phyloP scores from a whole-genome alignment of 371 early-diverging fungal genomes.

The Funneliformis caledonium region DNA sequence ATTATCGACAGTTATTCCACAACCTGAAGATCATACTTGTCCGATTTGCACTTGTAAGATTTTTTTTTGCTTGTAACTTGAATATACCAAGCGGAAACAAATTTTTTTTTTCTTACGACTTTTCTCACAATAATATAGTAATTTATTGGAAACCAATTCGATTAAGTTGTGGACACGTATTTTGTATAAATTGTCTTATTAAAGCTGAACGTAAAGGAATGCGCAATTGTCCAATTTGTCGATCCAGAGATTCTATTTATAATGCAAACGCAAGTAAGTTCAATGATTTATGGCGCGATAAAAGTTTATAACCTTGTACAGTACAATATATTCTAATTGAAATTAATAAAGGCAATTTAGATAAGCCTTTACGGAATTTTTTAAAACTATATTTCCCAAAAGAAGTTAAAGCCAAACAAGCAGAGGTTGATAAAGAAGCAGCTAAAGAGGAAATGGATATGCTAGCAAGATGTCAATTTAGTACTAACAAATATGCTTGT shows the following conservation, averaged over 20 bases:
- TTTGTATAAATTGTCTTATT: constrained; percentile 77
- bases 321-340: neutral
- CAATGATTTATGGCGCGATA: neutral
- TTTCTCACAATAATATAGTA: constrained; percentile 35
- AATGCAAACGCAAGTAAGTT: constrained; percentile 59
- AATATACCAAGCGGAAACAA: neutral
- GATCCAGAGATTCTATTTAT: constrained; percentile 60
- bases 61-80: neutral
- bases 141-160: constrained; percentile 80
- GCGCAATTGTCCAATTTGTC: constrained; percentile 74
- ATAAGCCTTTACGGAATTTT: constrained; percentile 66
- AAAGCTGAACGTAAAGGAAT: constrained; percentile 68
- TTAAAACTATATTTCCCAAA: constrained; percentile 73
- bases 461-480: constrained; percentile 49
- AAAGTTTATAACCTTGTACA: neutral
- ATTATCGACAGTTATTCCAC: constrained; percentile 72
- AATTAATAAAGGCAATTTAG: constrained; percentile 47
- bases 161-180: constrained; percentile 70
- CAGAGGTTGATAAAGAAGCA: constrained; percentile 68
- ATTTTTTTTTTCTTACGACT: neutral
- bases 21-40: constrained; percentile 74
- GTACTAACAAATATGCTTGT: neutral
- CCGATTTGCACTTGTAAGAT: constrained; percentile 63
- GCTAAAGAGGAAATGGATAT: constrained; percentile 66
- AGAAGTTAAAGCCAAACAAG: constrained; percentile 72